A percentile compares a stretch with the other conserved stretches of the same genome.
Evolutionary conservation across 192 early-diverging fungal genomes (phyloP).

Genomic region (Coemansia sp.): DNA sequence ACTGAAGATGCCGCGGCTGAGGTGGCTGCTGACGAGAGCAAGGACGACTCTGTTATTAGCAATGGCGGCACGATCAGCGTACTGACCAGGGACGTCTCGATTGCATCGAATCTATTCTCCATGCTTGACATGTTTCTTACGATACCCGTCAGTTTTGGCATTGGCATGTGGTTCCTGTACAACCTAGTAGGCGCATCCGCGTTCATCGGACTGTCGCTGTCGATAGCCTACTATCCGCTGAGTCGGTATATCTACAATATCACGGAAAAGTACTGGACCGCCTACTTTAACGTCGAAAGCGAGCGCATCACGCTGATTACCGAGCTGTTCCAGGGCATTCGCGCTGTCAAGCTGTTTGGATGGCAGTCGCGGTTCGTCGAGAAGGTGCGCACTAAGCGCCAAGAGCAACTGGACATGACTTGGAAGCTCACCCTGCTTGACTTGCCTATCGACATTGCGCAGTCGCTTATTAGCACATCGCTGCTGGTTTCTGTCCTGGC

Average conservation of each 20-base stretch:
- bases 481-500: slow-evolving; percentile 57
- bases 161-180: slow-evolving; percentile 64
- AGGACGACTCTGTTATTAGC: slow-evolving; percentile 23
- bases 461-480: slow-evolving; percentile 41
- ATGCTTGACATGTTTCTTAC: slow-evolving; percentile 57
- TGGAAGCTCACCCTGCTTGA: slow-evolving; percentile 1
- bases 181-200: slow-evolving; percentile 74
- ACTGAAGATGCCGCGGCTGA: slow-evolving; percentile 52
- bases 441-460: slow-evolving; percentile 47
- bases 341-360: slow-evolving; percentile 83
- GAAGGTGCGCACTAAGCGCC: slow-evolving; percentile 59
- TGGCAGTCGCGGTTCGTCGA: slow-evolving; percentile 71
- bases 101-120: slow-evolving; percentile 46
- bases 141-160: slow-evolving; percentile 57
- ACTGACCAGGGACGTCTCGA: slow-evolving; percentile 59
- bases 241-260: slow-evolving; percentile 45
- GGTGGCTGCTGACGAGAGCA: slow-evolving; percentile 43
- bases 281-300: slow-evolving; percentile 55
- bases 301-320: slow-evolving; percentile 69
- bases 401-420: slow-evolving; percentile 56
- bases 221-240: slow-evolving; percentile 59
- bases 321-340: slow-evolving; percentile 79
- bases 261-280: slow-evolving; percentile 48
- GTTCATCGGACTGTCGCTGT: slow-evolving; percentile 63
- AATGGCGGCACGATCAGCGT: slow-evolving; percentile 61